Conservation (phyloP, 768 basidiomycete species). For the Artomyces pyxidatus region DNA sequence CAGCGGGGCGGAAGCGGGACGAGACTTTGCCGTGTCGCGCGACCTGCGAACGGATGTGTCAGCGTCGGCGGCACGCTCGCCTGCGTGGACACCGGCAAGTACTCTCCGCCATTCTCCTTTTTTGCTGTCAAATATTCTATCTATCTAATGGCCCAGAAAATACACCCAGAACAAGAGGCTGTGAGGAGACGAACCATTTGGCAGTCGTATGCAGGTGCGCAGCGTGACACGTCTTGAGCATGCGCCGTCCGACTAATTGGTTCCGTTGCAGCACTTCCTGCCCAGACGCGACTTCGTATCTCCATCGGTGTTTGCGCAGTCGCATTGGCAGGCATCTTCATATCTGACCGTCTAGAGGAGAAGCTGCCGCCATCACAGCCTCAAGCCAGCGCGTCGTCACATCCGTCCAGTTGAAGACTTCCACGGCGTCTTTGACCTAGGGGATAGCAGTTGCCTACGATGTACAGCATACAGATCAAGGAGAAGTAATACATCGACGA, state of each 20-base stretch:
- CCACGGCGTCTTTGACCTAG: no score
- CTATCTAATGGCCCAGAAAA: no score
- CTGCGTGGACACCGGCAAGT: no score
- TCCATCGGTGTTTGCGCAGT: constrained; percentile 26
- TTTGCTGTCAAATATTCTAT: no score
- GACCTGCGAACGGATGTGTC: no score
- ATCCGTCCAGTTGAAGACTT: background rate
- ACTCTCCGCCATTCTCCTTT: no score
- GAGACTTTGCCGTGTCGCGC: no score
- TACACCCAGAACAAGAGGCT: constrained; percentile 10
- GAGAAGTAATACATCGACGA: background rate
- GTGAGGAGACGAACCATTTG: constrained; percentile 25
- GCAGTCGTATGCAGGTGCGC: constrained; percentile 37
- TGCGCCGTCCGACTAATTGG: constrained; percentile 5
- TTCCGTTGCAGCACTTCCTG: constrained; percentile 23
- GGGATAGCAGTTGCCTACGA: background rate
- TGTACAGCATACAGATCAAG: background rate
- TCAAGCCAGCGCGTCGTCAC: background rate
- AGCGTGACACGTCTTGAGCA: background rate
- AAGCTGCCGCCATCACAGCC: constrained; percentile 15
- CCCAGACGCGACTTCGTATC: constrained; percentile 24
- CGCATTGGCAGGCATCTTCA: constrained; percentile 22
- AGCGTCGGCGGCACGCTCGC: no score
- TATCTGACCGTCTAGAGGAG: constrained; percentile 25
- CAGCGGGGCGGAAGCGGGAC: no score